phyloP scores from a whole-genome alignment of 2,329 filamentous ascomycete genomes.

The Cercospora beticola region DNA sequence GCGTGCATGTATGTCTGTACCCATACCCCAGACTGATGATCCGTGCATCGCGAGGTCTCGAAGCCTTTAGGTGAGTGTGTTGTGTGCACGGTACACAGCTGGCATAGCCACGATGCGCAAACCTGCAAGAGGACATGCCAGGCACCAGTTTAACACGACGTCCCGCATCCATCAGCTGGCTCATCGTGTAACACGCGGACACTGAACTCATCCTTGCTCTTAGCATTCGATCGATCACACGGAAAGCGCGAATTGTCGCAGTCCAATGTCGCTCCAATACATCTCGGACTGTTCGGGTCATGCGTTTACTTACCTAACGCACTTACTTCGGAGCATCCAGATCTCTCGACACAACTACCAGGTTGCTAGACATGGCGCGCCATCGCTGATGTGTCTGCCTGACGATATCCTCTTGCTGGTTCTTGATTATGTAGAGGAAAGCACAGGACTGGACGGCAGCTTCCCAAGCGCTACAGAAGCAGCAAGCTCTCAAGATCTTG shows the following conservation, averaged over 20 bases:
- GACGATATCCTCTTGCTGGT: constrained; percentile 5
- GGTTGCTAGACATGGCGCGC: background rate
- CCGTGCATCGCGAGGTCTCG: background rate
- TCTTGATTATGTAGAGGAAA: background rate
- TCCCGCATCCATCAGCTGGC: background rate
- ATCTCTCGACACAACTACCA: constrained; percentile 3
- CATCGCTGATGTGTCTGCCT: constrained; percentile 8
- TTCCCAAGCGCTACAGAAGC: background rate
- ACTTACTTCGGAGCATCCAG: background rate
- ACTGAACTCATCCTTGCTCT: background rate
- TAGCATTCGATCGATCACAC: background rate
- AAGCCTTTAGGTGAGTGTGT: background rate
- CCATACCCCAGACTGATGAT: background rate
- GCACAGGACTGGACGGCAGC: background rate
- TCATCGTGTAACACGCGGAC: background rate
- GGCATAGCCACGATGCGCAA: background rate
- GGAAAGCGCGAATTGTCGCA: background rate
- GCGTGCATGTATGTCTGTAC: background rate
- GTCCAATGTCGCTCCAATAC: constrained; percentile 2
- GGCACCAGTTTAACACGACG: constrained; percentile 2
- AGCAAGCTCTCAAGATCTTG: background rate
- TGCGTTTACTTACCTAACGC: background rate
- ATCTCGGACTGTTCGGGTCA: constrained; percentile 4
- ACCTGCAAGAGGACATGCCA: background rate
- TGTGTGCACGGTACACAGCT: background rate